Evolutionary conservation across 805 yeast genomes (phyloP).

Genomic region (Brettanomyces naardenensis): DNA sequence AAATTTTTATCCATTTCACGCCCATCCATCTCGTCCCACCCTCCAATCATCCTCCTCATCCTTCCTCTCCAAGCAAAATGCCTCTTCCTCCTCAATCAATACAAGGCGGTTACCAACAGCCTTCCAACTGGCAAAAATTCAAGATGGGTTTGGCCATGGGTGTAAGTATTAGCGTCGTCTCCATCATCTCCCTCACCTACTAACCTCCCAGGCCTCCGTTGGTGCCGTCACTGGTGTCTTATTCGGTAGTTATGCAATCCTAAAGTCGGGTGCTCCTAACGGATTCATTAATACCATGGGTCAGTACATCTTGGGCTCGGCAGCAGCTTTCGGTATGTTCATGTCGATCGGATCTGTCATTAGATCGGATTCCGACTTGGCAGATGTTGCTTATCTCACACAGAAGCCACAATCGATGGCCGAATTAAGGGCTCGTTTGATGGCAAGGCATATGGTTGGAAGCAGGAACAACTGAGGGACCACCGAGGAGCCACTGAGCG

Average conservation of each 20-base stretch:
- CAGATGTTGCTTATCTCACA: slow-evolving; percentile 5
- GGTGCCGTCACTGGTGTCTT: slow-evolving; percentile 94
- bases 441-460: slow-evolving; percentile 34
- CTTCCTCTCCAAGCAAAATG: too few species aligned
- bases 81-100: slow-evolving; percentile 55
- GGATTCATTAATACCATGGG: slow-evolving; percentile 96
- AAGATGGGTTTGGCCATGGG: slow-evolving; percentile 99
- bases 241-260: slow-evolving; percentile 87
- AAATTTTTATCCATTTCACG: too few species aligned
- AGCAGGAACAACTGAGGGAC: slow-evolving; percentile 24
- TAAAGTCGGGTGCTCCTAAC: slow-evolving; percentile 95
- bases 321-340: slow-evolving; percentile 92
- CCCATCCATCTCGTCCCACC: too few species aligned
- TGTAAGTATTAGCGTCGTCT: slow-evolving; percentile 27
- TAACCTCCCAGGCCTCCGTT: slow-evolving; percentile 45
- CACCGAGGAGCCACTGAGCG: slow-evolving; percentile 12
- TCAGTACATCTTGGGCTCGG: slow-evolving; percentile 92
- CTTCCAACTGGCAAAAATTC: slow-evolving; percentile 90
- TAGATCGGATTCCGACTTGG: slow-evolving; percentile 54
- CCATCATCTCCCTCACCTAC: slow-evolving; percentile 5
- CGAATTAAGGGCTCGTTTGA: slow-evolving; percentile 33
- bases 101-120: slow-evolving; percentile 57
- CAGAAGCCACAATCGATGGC: slow-evolving; percentile 25
- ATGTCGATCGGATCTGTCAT: slow-evolving; percentile 95
- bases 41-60: too few species aligned